Base-by-base conservation (phyloP, 2,329 filamentous ascomycete genomes). In the Calonectria pauciramosa region DNA sequence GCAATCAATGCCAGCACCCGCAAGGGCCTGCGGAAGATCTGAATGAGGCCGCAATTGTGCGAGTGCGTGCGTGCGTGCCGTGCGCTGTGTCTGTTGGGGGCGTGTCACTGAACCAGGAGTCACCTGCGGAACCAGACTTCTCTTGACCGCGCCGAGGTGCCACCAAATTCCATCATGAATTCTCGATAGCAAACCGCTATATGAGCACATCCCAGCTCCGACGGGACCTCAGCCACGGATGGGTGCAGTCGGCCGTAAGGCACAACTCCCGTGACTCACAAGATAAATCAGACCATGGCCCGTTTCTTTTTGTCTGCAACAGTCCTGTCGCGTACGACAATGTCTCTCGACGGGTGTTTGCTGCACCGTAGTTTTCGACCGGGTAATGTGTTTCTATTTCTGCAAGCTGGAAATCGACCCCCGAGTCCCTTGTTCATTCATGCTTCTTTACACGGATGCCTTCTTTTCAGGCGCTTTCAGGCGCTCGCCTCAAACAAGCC, bases 11-110 rank as follows among this genome's bases (percentile, higher is more conserved):
- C 23, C 23, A 68, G 32, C 34, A 67, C 54, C 69, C 72, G 67
- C 70, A 23, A 63, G 73, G 54, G 78, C 76, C 71, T 73, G 68
- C 77, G 74, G 79, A 77, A 78, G 78, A 79, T 79, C 73, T 80
- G 76, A 16, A 68, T 78, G 47, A 63, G 79, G 76, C 78, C 76
- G 73, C 75, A 32, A 23, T 59, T 59, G 32, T 34, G n/a, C 23
- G 44, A 2, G 44, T 23, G 20, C 11, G 41, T 16, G 41, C 10
- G 41, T n/a, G 38, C 20, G 38, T 44, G 20, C 36, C 4, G 36
- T 41, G 36, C 11, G 34, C 5, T 41, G 36, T 23, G 10, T 47
- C 20, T 47, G 32, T 28, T 52, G 36, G 64, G 49, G 72, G 75
- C 52, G 71, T 78, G 74, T 41, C 71, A 75, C 72, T 52, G 36